These are phyloP conservation scores for Trametes sp. DNA, from an alignment of 1,284 basidiomycete genomes.

Conservation along the genomic window DNA sequence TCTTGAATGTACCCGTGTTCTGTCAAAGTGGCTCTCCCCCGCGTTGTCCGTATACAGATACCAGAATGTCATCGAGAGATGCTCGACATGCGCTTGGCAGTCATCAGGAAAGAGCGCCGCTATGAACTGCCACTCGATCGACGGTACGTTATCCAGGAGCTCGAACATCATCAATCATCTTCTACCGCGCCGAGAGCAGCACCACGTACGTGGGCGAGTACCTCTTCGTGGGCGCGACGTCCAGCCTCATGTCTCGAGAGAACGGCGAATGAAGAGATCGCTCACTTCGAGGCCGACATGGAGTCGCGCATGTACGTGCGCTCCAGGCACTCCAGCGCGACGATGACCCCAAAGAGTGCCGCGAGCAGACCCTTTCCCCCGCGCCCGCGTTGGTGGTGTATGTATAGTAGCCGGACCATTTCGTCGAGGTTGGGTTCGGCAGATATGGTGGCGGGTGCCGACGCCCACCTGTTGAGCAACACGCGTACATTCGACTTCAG, in stretches of 20 bases:
- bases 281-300: constrained; percentile 89
- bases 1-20: no score
- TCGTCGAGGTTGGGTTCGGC: constrained; percentile 76
- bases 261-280: constrained; percentile 37
- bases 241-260: no score
- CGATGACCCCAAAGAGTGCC: constrained; percentile 92
- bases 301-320: constrained; percentile 95
- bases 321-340: constrained; percentile 94
- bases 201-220: constrained; percentile 96
- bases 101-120: no score
- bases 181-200: constrained; percentile 93
- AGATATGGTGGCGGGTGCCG: constrained; percentile 35
- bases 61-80: no score
- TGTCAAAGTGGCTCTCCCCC: no score
- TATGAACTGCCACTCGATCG: constrained; percentile 94
- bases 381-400: constrained; percentile 90
- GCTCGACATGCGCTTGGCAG: no score
- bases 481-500: no score
- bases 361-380: constrained; percentile 91
- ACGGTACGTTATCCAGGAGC: constrained; percentile 86
- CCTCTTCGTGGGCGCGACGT: constrained; percentile 61
- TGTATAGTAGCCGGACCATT: constrained; percentile 90
- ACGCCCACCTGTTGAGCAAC: background rate
- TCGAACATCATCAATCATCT: constrained; percentile 97
- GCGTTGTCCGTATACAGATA: no score